Conservation (phyloP, 2,329 filamentous ascomycete species). For the Mycosphaerelloides madeirae region DNA sequence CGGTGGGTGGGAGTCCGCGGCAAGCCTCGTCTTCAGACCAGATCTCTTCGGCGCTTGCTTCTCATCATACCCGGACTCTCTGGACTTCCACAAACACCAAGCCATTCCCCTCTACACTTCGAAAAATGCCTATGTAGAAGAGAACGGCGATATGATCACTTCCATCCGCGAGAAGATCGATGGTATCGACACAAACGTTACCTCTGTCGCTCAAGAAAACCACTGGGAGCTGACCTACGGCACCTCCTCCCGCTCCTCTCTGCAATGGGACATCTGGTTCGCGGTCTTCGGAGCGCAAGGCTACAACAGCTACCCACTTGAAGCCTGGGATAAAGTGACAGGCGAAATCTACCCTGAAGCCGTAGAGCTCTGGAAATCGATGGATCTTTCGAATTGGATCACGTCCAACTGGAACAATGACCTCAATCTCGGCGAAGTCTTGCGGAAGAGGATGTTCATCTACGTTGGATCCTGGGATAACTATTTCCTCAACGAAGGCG, state of each 20-base stretch:
- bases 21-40: constrained; percentile 35
- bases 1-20: constrained; percentile 36
- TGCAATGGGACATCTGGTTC: constrained; percentile 38
- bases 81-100: constrained; percentile 37
- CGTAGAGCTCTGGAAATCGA: constrained; percentile 35
- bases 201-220: constrained; percentile 28
- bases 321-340: constrained; percentile 38
- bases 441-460: constrained; percentile 31
- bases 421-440: constrained; percentile 31
- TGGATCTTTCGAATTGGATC: constrained; percentile 34
- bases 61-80: constrained; percentile 36
- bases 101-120: constrained; percentile 34
- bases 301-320: constrained; percentile 36
- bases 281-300: constrained; percentile 37
- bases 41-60: constrained; percentile 38
- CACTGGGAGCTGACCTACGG: constrained; percentile 38
- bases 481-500: constrained; percentile 37
- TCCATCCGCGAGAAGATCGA: constrained; percentile 32
- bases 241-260: constrained; percentile 31
- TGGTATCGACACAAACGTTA: constrained; percentile 21
- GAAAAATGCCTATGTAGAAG: constrained; percentile 25
- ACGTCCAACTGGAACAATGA: constrained; percentile 31
- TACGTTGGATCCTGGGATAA: constrained; percentile 35
- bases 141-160: constrained; percentile 26
- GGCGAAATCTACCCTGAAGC: constrained; percentile 37